These are phyloP conservation scores for Cordyceps javanica DNA, from an alignment of 2,329 filamentous ascomycete genomes.

Conservation along the genomic window DNA sequence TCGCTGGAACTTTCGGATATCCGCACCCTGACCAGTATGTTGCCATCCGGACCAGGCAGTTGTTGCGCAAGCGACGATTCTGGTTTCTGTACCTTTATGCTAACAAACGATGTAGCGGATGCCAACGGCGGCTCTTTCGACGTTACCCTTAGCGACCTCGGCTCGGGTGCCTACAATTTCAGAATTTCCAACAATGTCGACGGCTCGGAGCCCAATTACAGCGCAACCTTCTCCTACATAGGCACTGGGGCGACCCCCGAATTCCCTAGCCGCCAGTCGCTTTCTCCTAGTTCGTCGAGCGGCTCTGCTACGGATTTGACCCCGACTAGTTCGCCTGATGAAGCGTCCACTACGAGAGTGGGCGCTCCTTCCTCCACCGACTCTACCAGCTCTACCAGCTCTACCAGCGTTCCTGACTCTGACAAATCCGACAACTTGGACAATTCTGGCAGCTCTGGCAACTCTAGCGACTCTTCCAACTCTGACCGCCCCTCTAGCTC, in stretches of 20 bases:
- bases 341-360: neutral
- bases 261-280: constrained; percentile 1
- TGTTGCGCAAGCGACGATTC: neutral
- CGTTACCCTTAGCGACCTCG: constrained; percentile 22
- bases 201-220: constrained; percentile 26
- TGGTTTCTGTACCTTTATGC: neutral
- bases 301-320: constrained; percentile 3
- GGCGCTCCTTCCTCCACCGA: neutral
- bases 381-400: neutral
- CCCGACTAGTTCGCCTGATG: constrained; percentile 16
- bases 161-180: constrained; percentile 29
- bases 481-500: too few species aligned
- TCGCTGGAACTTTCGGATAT: constrained; percentile 24
- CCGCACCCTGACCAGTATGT: constrained; percentile 27
- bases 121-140: constrained; percentile 20
- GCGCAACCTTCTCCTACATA: constrained; percentile 24
- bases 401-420: too few species aligned
- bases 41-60: neutral
- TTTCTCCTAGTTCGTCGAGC: constrained; percentile 3
- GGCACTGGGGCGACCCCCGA: constrained; percentile 17
- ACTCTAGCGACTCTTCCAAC: too few species aligned
- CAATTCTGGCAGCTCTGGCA: too few species aligned
- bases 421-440: too few species aligned
- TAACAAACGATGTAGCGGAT: constrained; percentile 13
- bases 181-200: constrained; percentile 25